These are phyloP conservation scores for Rhododendron ferrugineum DNA, from an alignment of 148 eudicot species.

Conservation along the genomic window DNA sequence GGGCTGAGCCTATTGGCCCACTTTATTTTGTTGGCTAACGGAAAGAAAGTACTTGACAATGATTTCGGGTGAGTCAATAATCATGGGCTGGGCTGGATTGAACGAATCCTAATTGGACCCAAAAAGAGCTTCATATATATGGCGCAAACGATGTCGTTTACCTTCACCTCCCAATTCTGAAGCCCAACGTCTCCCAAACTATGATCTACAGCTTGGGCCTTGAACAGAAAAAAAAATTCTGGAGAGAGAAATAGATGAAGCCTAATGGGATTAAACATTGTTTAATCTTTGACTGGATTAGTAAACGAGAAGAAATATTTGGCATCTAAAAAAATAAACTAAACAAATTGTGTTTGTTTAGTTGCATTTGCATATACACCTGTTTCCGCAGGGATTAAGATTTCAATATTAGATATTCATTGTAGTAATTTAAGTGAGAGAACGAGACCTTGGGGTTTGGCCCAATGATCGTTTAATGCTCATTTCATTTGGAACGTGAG, in stretches of 20 bases:
- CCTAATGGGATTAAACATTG: neutral
- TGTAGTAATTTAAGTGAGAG: neutral
- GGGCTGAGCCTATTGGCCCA: no score
- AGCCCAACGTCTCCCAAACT: neutral
- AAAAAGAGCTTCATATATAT: neutral
- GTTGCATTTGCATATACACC: neutral
- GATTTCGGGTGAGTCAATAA: neutral
- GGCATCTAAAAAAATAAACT: neutral
- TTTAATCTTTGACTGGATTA: neutral
- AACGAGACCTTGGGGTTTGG: no score
- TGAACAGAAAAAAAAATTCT: neutral
- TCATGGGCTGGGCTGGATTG: neutral
- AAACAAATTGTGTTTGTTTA: neutral
- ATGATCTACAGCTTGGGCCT: conserved; percentile 36
- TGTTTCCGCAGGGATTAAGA: neutral
- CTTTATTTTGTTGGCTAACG: neutral
- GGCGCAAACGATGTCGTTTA: no score
- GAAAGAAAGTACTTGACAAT: neutral
- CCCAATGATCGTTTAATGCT: no score
- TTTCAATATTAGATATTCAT: neutral
- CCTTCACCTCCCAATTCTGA: neutral
- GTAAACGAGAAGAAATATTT: neutral
- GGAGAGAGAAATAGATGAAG: neutral
- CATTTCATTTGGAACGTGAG: no score
- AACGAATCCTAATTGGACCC: neutral